Evolutionary conservation across 2,329 filamentous ascomycete species (phyloP).

Genomic region (Tolypocladium nubicola): DNA sequence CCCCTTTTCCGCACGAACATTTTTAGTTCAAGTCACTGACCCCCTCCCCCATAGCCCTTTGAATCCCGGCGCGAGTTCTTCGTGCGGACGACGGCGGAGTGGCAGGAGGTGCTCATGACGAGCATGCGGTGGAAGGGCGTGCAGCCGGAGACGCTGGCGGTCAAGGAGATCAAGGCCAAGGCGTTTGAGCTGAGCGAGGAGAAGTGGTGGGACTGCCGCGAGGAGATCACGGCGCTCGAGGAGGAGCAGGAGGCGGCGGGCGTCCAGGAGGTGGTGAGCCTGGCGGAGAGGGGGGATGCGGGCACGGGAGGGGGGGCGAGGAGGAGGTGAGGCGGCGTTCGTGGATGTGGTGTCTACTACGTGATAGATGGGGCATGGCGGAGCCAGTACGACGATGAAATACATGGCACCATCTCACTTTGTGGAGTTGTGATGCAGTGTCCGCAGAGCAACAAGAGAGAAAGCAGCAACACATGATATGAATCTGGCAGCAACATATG

Average conservation of each 20-base stretch:
- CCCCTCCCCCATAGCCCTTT: constrained; percentile 56
- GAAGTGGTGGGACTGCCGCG: constrained; percentile 97
- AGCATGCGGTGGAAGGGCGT: constrained; percentile 58
- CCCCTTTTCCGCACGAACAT: background rate
- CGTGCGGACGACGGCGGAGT: constrained; percentile 72
- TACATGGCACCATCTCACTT: background rate
- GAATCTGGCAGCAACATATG: background rate
- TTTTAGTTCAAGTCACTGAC: background rate
- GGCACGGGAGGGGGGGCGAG: constrained; percentile 23
- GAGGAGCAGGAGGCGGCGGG: constrained; percentile 94
- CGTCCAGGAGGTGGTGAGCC: constrained; percentile 85
- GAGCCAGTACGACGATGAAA: background rate
- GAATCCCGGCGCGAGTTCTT: constrained; percentile 91
- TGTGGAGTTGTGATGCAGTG: background rate
- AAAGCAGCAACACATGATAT: background rate
- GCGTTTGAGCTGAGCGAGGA: constrained; percentile 88
- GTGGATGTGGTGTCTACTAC: background rate
- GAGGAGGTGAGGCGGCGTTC: constrained; percentile 14
- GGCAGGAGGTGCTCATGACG: constrained; percentile 80
- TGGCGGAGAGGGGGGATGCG: constrained; percentile 61
- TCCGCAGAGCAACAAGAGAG: background rate
- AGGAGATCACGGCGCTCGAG: constrained; percentile 84
- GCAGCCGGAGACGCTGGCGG: constrained; percentile 54
- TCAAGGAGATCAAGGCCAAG: constrained; percentile 88
- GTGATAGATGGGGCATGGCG: background rate